Base-by-base conservation (phyloP, 257 asterid species). In the Buddleja alternifolia region DNA sequence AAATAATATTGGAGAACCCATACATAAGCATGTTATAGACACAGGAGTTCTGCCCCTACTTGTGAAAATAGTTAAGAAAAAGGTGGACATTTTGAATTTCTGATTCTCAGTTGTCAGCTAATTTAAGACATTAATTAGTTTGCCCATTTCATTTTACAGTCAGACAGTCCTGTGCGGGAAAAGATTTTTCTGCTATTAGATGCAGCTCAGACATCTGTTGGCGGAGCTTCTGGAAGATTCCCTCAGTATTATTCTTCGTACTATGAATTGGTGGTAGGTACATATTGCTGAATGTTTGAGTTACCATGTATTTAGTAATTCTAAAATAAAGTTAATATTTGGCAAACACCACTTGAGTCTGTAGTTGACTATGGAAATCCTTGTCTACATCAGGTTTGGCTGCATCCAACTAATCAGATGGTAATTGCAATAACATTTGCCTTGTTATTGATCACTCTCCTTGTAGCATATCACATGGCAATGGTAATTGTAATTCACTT, bases 121-220 rank as follows among this genome's bases (percentile, higher is more conserved):
- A 40, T 69, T 72, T 25, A 47, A 50, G 39, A 20, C 71, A 51
- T 64, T 41, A 20, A 62, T 53, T 71, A 52, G 23, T 44, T 56
- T 24, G 51, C 63, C 44, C 15, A 55, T 39, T 64, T 57, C 53
- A 37, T 48, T 72, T 40, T 73, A 65, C 85, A 93, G 99, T 84
- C 96, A 2, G 94, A 94, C 37, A 85, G 72, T 71, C 88, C 87
- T 54, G 93, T 87, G 44, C 85, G 97, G 9, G 99, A 94, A 75
- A 87, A 83, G 84, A 84, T 89, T 11, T 94, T 94, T 82, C 93
- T 89, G 69, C 88, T 94, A 54, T 78, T 94, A 74, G 99, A 94
- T 80, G 97, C 97, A 1, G 96, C 96, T 50, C 99, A 91, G 73
- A 90, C 97, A 67, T 91, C 97, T 42, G 90, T 94, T 66, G 97